These are phyloP conservation scores for Astrothelium macrocarpum DNA, from an alignment of 495 filamentous ascomycete genomes.

Conservation along the genomic window DNA sequence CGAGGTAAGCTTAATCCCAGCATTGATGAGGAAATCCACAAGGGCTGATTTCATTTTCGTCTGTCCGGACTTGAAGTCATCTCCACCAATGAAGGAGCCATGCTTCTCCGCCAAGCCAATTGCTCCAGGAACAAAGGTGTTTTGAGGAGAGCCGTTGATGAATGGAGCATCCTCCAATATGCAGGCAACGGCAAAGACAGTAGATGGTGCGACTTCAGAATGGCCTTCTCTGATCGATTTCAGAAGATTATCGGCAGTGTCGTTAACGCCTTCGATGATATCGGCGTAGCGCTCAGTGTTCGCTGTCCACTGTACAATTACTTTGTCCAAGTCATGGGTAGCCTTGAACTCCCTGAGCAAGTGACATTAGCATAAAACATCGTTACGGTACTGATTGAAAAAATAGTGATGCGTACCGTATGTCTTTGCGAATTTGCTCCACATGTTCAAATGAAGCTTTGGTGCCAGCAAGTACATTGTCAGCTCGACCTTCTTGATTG, in stretches of 20 bases:
- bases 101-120: slow-evolving; percentile 84
- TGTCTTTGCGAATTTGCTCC: slow-evolving; percentile 88
- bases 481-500: slow-evolving; percentile 95
- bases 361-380: background rate
- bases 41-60: slow-evolving; percentile 99
- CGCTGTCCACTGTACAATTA: slow-evolving; percentile 96
- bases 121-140: slow-evolving; percentile 93
- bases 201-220: slow-evolving; percentile 83
- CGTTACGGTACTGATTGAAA: background rate
- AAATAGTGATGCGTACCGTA: slow-evolving; percentile 54
- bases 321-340: slow-evolving; percentile 77
- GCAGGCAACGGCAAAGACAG: slow-evolving; percentile 87
- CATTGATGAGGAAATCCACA: slow-evolving; percentile 96
- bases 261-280: slow-evolving; percentile 79
- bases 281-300: slow-evolving; percentile 97
- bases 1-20: slow-evolving; percentile 97
- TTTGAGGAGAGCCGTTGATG: slow-evolving; percentile 99
- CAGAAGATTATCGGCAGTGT: slow-evolving; percentile 89
- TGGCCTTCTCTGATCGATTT: slow-evolving; percentile 79
- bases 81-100: slow-evolving; percentile 86
- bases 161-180: slow-evolving; percentile 86
- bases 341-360: slow-evolving; percentile 73
- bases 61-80: slow-evolving; percentile 99
- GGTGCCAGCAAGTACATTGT: slow-evolving; percentile 75
- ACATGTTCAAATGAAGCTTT: slow-evolving; percentile 82